Percentiles rank a stretch among this genome's conserved stretches.
Evolutionary conservation across 2,329 filamentous ascomycete species (phyloP).

Genomic region (Graphilbum ipis-grandicollis): DNA sequence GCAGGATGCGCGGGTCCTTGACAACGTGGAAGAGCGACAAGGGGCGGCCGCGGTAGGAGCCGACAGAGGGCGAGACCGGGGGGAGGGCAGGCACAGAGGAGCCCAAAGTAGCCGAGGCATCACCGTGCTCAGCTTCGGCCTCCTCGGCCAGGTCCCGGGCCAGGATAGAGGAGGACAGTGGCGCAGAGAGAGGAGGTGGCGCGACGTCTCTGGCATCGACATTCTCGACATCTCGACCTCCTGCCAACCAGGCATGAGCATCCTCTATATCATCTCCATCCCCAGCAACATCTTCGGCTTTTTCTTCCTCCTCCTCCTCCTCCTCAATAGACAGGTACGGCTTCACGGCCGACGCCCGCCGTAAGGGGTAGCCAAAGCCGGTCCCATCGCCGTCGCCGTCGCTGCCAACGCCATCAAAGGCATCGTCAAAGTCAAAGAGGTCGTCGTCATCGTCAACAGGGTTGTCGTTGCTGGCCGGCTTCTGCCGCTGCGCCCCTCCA

Average conservation of each 20-base stretch:
- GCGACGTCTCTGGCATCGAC: no score
- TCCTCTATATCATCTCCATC: neutral
- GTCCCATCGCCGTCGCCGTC: no score
- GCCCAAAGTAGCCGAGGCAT: no score
- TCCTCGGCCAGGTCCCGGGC: neutral
- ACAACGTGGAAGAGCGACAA: constrained; percentile 20
- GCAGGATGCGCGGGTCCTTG: constrained; percentile 18
- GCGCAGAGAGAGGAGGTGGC: neutral
- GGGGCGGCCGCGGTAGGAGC: constrained; percentile 21
- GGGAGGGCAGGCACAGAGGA: constrained; percentile 1
- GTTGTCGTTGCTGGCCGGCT: constrained; percentile 33
- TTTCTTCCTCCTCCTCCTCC: neutral
- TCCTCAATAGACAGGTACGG: constrained; percentile 2
- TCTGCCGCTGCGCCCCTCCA: constrained; percentile 17
- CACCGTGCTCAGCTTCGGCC: neutral
- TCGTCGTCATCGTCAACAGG: constrained; percentile 3
- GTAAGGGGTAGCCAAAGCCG: constrained; percentile 5
- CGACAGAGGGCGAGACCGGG: constrained; percentile 13
- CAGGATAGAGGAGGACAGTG: neutral
- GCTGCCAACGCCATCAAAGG: neutral
- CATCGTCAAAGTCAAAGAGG: constrained; percentile 10
- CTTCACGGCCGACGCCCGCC: constrained; percentile 1
- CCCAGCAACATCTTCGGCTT: neutral
- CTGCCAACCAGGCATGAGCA: neutral
- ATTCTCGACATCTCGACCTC: no score